These are phyloP conservation scores for Abrus precatorius DNA, from an alignment of 306 rosid genomes.

Conservation along the genomic window DNA sequence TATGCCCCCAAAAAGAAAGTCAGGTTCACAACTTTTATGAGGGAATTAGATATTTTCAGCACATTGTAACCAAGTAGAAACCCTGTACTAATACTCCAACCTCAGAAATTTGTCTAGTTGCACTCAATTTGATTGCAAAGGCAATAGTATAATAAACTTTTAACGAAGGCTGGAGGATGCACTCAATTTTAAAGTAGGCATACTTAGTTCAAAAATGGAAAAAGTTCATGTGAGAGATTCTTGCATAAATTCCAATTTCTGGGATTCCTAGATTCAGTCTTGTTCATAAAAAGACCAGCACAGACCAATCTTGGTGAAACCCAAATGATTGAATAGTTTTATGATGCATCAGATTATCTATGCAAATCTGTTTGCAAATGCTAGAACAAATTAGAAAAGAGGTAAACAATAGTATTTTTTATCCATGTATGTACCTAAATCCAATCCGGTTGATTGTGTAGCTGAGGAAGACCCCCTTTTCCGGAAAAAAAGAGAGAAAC, in stretches of 20 bases:
- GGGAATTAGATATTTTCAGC: not conserved
- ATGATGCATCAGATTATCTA: not conserved
- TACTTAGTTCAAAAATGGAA: slow-evolving; percentile 1
- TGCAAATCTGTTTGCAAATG: not conserved
- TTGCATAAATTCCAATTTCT: slow-evolving; percentile 6
- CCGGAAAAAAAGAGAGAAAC: slow-evolving; percentile 55
- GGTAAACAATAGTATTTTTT: not conserved
- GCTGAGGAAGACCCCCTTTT: slow-evolving; percentile 49
- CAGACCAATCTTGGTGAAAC: not conserved
- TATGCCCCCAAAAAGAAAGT: slow-evolving; percentile 4
- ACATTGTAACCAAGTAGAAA: no score
- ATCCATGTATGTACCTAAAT: slow-evolving; percentile 55
- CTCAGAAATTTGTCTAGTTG: no score
- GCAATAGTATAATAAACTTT: no score
- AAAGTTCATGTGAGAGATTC: not conserved
- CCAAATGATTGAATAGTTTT: not conserved
- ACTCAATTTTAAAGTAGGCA: not conserved
- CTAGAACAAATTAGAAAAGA: not conserved
- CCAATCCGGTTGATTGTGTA: slow-evolving; percentile 46
- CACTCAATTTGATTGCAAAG: no score
- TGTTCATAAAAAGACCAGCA: not conserved
- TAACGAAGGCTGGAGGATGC: no score
- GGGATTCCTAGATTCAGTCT: not conserved
- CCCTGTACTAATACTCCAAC: no score
- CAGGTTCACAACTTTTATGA: not conserved